Conservation (phyloP, 2,329 filamentous ascomycete species). For the Phyllosticta paracitricarpa region DNA sequence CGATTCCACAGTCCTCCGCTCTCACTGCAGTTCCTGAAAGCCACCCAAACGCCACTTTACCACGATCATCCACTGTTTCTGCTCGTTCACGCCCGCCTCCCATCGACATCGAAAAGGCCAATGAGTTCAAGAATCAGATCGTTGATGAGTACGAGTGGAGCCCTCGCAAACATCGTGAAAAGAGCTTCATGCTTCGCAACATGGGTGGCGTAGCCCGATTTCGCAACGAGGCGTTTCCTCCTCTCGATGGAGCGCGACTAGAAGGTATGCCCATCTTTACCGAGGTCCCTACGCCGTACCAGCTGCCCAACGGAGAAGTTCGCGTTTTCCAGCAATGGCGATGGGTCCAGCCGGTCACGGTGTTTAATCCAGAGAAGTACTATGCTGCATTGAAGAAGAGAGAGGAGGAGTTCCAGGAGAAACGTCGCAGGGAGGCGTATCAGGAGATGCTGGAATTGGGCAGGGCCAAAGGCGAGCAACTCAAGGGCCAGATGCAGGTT, state of each 20-base stretch:
- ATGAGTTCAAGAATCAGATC: not conserved
- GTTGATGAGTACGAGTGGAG: not conserved
- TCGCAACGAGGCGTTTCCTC: not conserved
- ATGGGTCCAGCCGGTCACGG: not conserved
- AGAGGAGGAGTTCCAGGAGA: not conserved
- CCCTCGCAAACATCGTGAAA: not conserved
- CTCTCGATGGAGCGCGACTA: not conserved
- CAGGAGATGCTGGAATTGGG: not conserved
- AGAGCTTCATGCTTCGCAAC: not conserved
- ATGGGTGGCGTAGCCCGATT: not conserved
- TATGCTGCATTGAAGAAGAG: not conserved
- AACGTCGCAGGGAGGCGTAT: not conserved
- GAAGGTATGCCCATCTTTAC: not conserved
- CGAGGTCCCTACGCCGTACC: not conserved
- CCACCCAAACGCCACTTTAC: not conserved
- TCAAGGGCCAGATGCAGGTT: not conserved
- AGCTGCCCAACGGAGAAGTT: not conserved
- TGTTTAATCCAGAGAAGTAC: not conserved
- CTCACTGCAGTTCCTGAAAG: too few species aligned
- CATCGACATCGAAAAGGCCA: not conserved
- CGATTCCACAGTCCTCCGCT: not conserved
- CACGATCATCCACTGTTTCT: not conserved
- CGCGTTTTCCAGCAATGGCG: not conserved
- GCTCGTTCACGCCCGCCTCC: not conserved
- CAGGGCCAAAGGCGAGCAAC: not conserved